Conservation (phyloP, 169 alveolate genomes). For the Plasmodium gonderi region DNA sequence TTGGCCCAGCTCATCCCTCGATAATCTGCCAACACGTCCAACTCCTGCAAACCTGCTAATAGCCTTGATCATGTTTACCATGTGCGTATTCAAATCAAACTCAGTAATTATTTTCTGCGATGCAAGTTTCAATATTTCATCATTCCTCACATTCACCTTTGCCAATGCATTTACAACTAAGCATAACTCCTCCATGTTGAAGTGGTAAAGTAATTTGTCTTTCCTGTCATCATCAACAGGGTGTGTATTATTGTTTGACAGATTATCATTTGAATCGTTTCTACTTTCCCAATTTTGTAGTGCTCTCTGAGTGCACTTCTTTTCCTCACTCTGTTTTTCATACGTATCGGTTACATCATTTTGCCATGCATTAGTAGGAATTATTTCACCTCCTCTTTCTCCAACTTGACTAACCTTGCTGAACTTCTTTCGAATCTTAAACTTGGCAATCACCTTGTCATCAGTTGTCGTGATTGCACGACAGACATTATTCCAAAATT, state of each 20-base stretch:
- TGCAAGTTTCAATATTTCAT: constrained; percentile 39
- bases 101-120: constrained; percentile 16
- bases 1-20: not conserved
- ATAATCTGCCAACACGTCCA: not conserved
- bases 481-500: constrained; percentile 47
- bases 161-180: constrained; percentile 47
- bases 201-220: not conserved
- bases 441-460: not conserved
- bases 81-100: constrained; percentile 9
- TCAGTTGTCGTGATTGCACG: constrained; percentile 29
- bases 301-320: too few relatives aligned
- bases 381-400: too few relatives aligned
- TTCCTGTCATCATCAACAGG: not conserved
- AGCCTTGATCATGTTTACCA: constrained; percentile 19
- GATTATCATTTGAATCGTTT: not conserved
- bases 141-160: constrained; percentile 51
- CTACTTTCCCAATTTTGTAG: not conserved
- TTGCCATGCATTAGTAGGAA: too few relatives aligned
- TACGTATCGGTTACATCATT: too few relatives aligned
- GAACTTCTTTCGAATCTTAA: not conserved
- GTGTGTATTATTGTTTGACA: not conserved
- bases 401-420: too few relatives aligned
- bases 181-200: constrained; percentile 61
- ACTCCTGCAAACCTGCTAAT: not conserved
- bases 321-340: too few relatives aligned